A percentile compares a stretch with the other conserved stretches of the same genome.
Evolutionary conservation across 805 yeast species (phyloP).

Genomic region (Candida arabinofermentans): DNA sequence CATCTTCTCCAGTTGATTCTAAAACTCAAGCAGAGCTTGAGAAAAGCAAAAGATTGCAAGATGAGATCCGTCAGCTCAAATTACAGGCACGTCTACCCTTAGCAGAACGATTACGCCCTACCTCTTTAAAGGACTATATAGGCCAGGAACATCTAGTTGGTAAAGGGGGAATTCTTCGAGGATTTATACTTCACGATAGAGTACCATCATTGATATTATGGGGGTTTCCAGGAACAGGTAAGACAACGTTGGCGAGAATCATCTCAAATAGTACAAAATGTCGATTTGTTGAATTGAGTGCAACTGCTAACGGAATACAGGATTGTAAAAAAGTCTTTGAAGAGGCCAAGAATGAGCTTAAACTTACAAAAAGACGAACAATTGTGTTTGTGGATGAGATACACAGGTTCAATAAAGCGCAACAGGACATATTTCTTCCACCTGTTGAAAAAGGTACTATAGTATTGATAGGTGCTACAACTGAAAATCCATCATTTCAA

Average conservation of each 20-base stretch:
- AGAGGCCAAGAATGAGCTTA: slow-evolving; percentile 42
- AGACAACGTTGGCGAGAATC: slow-evolving; percentile 68
- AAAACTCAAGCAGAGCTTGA: slow-evolving; percentile 1
- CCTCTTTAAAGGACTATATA: slow-evolving; percentile 58
- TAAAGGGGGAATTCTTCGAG: slow-evolving; percentile 56
- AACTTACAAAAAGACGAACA: slow-evolving; percentile 48
- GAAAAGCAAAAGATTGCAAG: slow-evolving; percentile 10
- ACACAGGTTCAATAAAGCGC: slow-evolving; percentile 80
- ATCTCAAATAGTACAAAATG: slow-evolving; percentile 52
- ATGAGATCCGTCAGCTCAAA: slow-evolving; percentile 16
- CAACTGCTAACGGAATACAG: slow-evolving; percentile 64
- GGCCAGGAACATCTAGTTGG: slow-evolving; percentile 85
- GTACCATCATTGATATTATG: slow-evolving; percentile 85
- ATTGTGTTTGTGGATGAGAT: slow-evolving; percentile 89
- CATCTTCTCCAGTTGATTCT: neutral
- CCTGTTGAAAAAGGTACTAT: slow-evolving; percentile 81
- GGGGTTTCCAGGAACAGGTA: slow-evolving; percentile 98
- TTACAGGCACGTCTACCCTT: slow-evolving; percentile 43
- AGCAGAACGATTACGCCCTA: slow-evolving; percentile 84
- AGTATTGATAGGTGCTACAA: slow-evolving; percentile 90
- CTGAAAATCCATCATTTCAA: slow-evolving; percentile 88
- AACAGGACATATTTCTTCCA: slow-evolving; percentile 85
- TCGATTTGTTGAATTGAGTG: slow-evolving; percentile 76
- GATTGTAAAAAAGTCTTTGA: slow-evolving; percentile 65
- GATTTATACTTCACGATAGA: slow-evolving; percentile 58